phyloP scores from a whole-genome alignment of 305 asterid genomes.

The Fraxinus dipetala region DNA sequence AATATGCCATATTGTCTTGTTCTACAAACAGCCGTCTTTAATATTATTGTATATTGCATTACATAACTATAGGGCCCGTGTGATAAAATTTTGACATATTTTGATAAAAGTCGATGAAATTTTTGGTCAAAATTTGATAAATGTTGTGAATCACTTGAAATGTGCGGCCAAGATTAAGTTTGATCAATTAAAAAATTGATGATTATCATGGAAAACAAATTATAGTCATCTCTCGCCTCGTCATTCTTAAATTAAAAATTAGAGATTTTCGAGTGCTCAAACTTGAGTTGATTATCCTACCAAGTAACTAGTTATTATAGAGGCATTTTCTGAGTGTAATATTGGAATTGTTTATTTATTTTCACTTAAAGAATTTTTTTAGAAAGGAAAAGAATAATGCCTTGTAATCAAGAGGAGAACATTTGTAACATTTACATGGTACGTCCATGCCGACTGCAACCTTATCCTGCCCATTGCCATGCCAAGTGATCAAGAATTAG shows the following conservation, averaged over 20 bases:
- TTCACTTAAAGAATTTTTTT: neutral
- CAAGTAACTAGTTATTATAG: neutral
- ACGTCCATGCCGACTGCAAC: neutral
- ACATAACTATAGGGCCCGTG: neutral
- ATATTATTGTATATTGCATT: neutral
- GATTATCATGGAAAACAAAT: neutral
- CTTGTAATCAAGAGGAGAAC: constrained; percentile 3
- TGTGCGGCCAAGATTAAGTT: no score
- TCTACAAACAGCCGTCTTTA: constrained; percentile 39
- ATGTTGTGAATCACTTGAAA: no score
- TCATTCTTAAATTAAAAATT: neutral
- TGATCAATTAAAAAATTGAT: no score
- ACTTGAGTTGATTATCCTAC: neutral
- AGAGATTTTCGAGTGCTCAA: neutral
- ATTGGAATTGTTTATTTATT: neutral
- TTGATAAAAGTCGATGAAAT: no score
- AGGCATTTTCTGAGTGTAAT: neutral
- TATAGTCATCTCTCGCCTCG: neutral
- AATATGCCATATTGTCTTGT: constrained; percentile 24
- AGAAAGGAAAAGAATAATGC: neutral
- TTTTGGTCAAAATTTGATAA: no score
- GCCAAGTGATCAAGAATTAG: neutral
- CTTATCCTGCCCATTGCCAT: neutral
- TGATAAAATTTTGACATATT: neutral
- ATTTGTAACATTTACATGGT: neutral